These are phyloP conservation scores for Colletotrichum spaethianum DNA, from an alignment of 2,329 filamentous ascomycete species.

Conservation along the genomic window DNA sequence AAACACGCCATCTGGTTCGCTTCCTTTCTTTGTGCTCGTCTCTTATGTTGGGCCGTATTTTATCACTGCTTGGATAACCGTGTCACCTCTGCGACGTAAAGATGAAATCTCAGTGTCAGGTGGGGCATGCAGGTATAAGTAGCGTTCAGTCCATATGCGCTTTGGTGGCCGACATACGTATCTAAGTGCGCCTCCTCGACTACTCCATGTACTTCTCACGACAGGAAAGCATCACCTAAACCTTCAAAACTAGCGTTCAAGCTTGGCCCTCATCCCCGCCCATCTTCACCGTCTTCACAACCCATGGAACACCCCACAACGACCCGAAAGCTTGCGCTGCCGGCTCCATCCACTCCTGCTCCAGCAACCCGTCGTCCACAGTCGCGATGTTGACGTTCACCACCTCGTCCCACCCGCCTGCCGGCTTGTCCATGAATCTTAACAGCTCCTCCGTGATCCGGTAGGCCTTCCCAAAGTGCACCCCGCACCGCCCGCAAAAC, in stretches of 20 bases:
- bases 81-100: neutral
- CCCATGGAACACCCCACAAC: neutral
- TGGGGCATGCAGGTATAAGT: neutral
- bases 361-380: slow-evolving; percentile 44
- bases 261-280: neutral
- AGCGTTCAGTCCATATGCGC: neutral
- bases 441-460: slow-evolving; percentile 39
- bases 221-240: too few relatives aligned
- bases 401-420: slow-evolving; percentile 38
- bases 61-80: neutral
- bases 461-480: slow-evolving; percentile 1
- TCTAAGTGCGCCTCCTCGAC: neutral
- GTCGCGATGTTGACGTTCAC: slow-evolving; percentile 44
- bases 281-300: slow-evolving; percentile 4
- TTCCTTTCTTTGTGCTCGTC: neutral
- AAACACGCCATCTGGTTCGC: neutral
- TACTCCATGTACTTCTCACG: too few relatives aligned
- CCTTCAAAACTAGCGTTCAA: neutral
- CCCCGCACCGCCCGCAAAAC: slow-evolving; percentile 48
- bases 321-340: neutral
- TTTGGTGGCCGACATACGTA: too few relatives aligned
- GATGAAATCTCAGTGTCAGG: neutral
- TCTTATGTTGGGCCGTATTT: neutral
- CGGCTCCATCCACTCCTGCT: slow-evolving; percentile 44
- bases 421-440: slow-evolving; percentile 43